Base-by-base conservation (phyloP, 768 basidiomycete species). In the Boletus tomentosulus region DNA sequence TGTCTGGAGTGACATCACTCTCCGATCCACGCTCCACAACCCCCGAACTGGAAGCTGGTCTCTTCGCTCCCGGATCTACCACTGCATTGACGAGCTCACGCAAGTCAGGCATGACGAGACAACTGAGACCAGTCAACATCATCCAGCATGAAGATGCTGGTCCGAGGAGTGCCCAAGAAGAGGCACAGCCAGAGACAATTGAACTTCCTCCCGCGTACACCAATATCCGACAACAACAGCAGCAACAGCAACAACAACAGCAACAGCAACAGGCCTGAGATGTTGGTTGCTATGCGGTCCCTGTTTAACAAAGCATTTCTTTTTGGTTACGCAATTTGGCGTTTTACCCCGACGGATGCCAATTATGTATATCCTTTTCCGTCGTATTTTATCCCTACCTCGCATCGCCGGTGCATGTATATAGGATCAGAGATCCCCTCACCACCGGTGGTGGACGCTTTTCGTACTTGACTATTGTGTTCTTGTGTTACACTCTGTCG, bases 141-240 rank as follows among this genome's bases (percentile, higher is more conserved):
- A 79, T 92, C 43, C 90, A 92, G 69, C 90, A 92, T 61, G 88
- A 91, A 58, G 90, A 92, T 64, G 90, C 87, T 0, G 89, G 90
- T 1, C 71, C 53, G 69, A 66, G 55, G 58, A 50, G 39, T 62
- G 47, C 52, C 19, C 56, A 54, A 46, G 66, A 66, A 42, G 72
- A 70, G 8, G 76, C 73, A 16, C 79, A 82, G 58, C 65, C 80
- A 15, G 89, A 88, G 68, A 90, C 88, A 41, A 81, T 92, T 44
- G 90, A 92, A 68, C 76, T 92, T 46, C 89, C 89, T 13, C 89
- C 89, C 2, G 88, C 88, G 30, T 92, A 92, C 68, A 89, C 86
- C 27, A 80, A 87, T 56, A 74, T 91, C 45, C 60, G 49, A 34
- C 44, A 15, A 27, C 43, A 44, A 16, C 43, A 45, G 3, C 1